phyloP scores from a whole-genome alignment of 78 protist genomes.

The Speleostelium caveatum region DNA sequence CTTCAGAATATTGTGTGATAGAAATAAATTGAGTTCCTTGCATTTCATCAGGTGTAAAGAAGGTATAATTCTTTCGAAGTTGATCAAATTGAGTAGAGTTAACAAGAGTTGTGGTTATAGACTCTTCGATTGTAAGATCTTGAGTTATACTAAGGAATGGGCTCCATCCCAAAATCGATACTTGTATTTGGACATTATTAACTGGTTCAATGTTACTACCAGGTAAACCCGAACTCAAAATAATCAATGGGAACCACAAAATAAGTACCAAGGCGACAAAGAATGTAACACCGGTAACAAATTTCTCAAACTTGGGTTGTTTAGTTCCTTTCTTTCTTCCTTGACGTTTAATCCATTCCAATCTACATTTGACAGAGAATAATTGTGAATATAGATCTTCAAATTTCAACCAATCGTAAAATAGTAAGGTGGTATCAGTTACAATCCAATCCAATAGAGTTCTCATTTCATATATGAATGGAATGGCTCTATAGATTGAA shows the following conservation, averaged over 20 bases:
- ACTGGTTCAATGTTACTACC: slow-evolving; percentile 57
- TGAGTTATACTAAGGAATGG: slow-evolving; percentile 50
- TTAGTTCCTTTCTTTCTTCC: slow-evolving; percentile 73
- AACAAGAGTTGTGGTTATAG: background rate
- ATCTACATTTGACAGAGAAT: slow-evolving; percentile 69
- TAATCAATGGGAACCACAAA: slow-evolving; percentile 86
- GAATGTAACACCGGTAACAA: slow-evolving; percentile 66
- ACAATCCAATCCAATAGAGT: slow-evolving; percentile 89
- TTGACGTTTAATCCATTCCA: slow-evolving; percentile 69
- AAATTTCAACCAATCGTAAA: slow-evolving; percentile 85
- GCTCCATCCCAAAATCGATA: slow-evolving; percentile 38
- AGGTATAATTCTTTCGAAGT: background rate
- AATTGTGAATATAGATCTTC: slow-evolving; percentile 82
- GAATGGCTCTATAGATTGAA: slow-evolving; percentile 80
- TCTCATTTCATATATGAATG: slow-evolving; percentile 90
- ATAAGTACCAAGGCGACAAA: slow-evolving; percentile 70
- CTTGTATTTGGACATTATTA: slow-evolving; percentile 21
- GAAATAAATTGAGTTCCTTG: slow-evolving; percentile 32
- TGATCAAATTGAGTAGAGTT: background rate
- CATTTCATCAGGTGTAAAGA: slow-evolving; percentile 38
- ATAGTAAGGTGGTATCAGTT: slow-evolving; percentile 82
- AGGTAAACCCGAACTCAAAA: slow-evolving; percentile 66
- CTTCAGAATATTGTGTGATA: slow-evolving; percentile 30
- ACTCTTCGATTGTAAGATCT: slow-evolving; percentile 4
- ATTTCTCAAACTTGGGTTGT: slow-evolving; percentile 76